phyloP scores from a whole-genome alignment of 305 asterid genomes.

The Solanum hybrid region DNA sequence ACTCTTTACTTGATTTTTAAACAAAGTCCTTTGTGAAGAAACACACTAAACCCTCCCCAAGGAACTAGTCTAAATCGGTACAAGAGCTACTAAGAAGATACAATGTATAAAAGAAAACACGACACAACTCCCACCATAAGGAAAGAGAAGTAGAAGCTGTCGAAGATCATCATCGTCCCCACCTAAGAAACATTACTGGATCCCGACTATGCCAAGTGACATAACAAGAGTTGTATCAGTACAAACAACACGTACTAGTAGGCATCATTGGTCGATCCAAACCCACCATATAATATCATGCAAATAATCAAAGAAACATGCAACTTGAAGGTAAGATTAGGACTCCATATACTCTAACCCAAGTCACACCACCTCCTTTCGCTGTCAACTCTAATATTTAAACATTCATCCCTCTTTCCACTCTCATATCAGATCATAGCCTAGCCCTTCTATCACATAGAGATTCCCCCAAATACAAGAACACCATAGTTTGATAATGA shows the following conservation, averaged over 20 bases:
- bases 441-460: neutral
- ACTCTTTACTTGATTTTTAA: neutral
- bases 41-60: neutral
- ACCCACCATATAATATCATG: neutral
- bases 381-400: neutral
- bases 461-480: neutral
- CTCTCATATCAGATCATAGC: neutral
- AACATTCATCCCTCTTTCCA: neutral
- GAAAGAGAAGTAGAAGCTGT: neutral
- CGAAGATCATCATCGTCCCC: neutral
- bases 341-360: neutral
- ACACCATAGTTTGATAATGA: neutral
- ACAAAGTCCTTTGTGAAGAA: neutral
- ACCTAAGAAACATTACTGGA: neutral
- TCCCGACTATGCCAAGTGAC: neutral
- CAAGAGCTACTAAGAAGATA: neutral
- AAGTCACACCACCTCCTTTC: neutral
- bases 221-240: neutral
- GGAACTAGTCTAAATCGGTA: neutral
- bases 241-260: neutral
- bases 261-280: neutral
- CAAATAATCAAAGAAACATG: neutral
- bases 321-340: neutral
- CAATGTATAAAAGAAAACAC: neutral
- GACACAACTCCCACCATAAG: neutral